Base-by-base conservation (phyloP, 2,329 filamentous ascomycete genomes). In the Erysiphe neolycopersici region DNA sequence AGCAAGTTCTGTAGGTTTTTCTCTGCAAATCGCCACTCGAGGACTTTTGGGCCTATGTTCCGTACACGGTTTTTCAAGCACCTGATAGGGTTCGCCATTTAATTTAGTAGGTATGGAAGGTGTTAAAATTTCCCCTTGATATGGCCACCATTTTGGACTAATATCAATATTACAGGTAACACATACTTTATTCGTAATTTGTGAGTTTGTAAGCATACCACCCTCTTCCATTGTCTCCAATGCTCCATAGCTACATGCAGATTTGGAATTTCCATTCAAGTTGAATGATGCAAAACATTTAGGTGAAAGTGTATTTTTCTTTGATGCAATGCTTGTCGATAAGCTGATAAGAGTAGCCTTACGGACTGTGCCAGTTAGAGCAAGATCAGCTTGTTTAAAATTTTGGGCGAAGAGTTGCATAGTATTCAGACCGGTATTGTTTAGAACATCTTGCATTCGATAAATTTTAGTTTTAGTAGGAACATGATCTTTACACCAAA, bases 401-500 rank as follows among this genome's bases (percentile, higher is more conserved):
- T 77, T 84, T 51, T 78, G 77, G 38, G 79, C 81, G 57, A 80
- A 98, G 22, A 92, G 66, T 58, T 94, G 84, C 42, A 98, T 62
- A 10, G 81, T 83, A 52, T 76, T 91, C 43, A 74, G 61, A n/a
- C 74, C 74, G n/a, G 66, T 65, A 17, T 78, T 17, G 44, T 77
- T 73, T 11, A 79, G 74, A 18, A 71, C 58, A 50, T 94, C 84
- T 48, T 80, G 70, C 64, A 94, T 82, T 11, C 67, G 70, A 59
- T 95, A 81, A 8, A 91, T 65, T 35, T 71, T 67, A 1, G 71
- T 73, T 59, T 84, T 83, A 38, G 73, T 65, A 4, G 73, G 68
- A n/a, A 68, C 61, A 58, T 98, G 89, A 43, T 89, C 79, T 56
- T 85, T 84, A 64, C 89, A 98, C 79, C 83, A 94, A 8, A 95